Evolutionary conservation across 176 grass and related monocot species (phyloP), one percentile per base, ranked within the genome.

Genomic region (Rhynchospora tenuis): DNA sequence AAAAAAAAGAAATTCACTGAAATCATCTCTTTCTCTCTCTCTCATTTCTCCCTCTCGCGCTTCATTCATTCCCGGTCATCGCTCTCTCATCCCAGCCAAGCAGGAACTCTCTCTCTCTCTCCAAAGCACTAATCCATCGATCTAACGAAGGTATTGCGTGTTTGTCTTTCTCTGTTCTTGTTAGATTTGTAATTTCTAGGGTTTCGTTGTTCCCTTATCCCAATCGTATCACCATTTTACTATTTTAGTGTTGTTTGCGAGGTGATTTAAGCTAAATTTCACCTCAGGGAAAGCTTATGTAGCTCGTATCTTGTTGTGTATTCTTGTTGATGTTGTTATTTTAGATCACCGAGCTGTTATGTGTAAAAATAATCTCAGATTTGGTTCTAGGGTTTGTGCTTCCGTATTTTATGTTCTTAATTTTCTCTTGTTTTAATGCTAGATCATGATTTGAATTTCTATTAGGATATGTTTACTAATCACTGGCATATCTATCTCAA

Each of bases 371-470:
- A 52, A 47, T 82, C 60, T 45, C 59, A 48, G 80, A 82, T 82
- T 82, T 1, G 12, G 45, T 82, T 66, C 38, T 82, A 82, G 80
- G 80, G 80, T 82, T 82, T 82, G 80, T 50, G 52, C 5, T 80
- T 80, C 11, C 16, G 11, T 9, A 29, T 29, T 68, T 17, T 1
- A n/a, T 67, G 1, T 15, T 50, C 22, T 51, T 82, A 14, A 66
- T 64, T 27, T 64, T 52, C 50, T 10, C 43, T 17, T 54, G 59
- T n/a, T 82, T 54, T 68, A 11, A 46, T n/a, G 51, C 42, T 82
- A 65, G 38, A 27, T 26, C 38, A n/a, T 82, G 3, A 13, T 48
- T 42, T 4, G 22, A 33, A 51, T 82, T 57, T 15, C 31, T 19
- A 6, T 13, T 62, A 64, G 15, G 5, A 17, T 19, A 52, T 17